These are phyloP conservation scores for Xylona heveae DNA, from an alignment of 495 filamentous ascomycete genomes.

Conservation along the genomic window DNA sequence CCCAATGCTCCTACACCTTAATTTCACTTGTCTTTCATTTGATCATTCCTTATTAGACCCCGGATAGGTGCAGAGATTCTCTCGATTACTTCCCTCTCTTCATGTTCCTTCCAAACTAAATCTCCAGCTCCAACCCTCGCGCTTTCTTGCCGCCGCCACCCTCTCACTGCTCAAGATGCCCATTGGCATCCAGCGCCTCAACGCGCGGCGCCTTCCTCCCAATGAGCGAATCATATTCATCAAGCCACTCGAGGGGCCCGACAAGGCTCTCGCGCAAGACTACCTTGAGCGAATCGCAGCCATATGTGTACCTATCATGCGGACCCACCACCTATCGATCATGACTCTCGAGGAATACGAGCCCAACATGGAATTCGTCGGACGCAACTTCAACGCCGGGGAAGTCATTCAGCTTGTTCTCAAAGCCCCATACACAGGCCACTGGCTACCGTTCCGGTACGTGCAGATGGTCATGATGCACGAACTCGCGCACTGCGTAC, in stretches of 20 bases:
- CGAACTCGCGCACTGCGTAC: conserved; percentile 52
- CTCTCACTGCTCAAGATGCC: conserved; percentile 28
- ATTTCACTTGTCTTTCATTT: too few relatives aligned
- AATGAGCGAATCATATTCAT: conserved; percentile 58
- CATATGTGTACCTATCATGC: conserved; percentile 59
- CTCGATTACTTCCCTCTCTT: too few relatives aligned
- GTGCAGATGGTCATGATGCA: conserved; percentile 83
- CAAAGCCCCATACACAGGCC: conserved; percentile 30
- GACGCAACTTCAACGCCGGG: conserved; percentile 70
- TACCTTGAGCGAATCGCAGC: conserved; percentile 61
- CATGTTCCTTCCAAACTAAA: too few relatives aligned
- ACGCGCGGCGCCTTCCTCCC: conserved; percentile 39
- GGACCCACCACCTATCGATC: conserved; percentile 38
- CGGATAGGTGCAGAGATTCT: too few relatives aligned
- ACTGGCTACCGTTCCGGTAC: conserved; percentile 53
- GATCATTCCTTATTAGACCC: too few relatives aligned
- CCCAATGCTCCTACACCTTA: too few relatives aligned
- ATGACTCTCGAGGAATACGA: conserved; percentile 59
- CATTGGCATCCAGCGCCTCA: conserved; percentile 43
- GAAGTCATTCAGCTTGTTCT: conserved; percentile 65
- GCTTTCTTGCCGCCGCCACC: too few relatives aligned
- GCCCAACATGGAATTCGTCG: conserved; percentile 51
- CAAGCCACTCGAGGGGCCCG: conserved; percentile 41
- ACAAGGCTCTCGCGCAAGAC: conserved; percentile 36
- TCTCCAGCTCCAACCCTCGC: too few relatives aligned